Evolutionary conservation across 164 flowering plant species (phyloP).

Genomic region (Liriodendron chinense): DNA sequence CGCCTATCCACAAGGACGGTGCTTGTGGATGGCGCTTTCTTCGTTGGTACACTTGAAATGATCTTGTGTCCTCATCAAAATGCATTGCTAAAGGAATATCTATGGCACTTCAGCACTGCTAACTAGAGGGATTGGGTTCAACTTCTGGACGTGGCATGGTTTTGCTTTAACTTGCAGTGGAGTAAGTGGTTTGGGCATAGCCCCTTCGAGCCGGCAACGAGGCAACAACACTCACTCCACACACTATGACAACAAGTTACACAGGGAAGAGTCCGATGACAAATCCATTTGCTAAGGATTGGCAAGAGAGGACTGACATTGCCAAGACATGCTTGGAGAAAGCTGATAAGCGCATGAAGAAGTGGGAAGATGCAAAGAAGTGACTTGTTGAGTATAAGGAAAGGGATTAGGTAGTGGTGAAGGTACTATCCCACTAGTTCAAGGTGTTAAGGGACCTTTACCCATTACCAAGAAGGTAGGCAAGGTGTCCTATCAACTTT

Average conservation of each 20-base stretch:
- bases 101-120: too few relatives aligned
- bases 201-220: background rate
- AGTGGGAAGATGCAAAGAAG: background rate
- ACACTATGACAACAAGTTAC: background rate
- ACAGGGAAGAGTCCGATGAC: background rate
- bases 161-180: too few relatives aligned
- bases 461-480: background rate
- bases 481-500: background rate
- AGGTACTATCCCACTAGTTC: background rate
- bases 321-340: background rate
- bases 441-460: background rate
- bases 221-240: background rate
- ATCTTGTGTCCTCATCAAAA: too few relatives aligned
- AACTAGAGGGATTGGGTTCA: too few relatives aligned
- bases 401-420: background rate
- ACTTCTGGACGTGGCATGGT: too few relatives aligned
- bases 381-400: background rate
- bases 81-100: too few relatives aligned
- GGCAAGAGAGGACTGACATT: background rate
- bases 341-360: conserved; percentile 4
- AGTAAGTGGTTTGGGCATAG: background rate
- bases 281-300: conserved; percentile 6
- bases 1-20: too few relatives aligned
- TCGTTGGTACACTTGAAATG: too few relatives aligned
- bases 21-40: too few relatives aligned